Conservation (phyloP, 257 asterid species). For the Henckelia pumila region DNA sequence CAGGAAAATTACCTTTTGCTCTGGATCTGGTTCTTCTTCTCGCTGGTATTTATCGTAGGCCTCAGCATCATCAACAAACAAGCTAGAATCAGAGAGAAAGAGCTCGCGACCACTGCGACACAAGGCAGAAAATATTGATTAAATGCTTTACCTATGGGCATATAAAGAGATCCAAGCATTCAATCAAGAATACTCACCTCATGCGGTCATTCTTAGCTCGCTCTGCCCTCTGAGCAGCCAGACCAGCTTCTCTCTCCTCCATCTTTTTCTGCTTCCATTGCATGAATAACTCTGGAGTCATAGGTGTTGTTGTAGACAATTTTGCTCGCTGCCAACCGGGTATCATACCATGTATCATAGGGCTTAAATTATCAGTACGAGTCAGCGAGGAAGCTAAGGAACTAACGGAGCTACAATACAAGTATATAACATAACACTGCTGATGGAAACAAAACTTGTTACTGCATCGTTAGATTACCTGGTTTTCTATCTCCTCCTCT, state of each 20-base stretch:
- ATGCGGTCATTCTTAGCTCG: slow-evolving; percentile 97
- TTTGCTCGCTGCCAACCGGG: slow-evolving; percentile 64
- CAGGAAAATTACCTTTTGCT: slow-evolving; percentile 31
- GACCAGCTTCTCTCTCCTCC: slow-evolving; percentile 75
- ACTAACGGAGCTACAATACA: neutral
- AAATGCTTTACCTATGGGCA: slow-evolving; percentile 4
- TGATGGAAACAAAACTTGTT: neutral
- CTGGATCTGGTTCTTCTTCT: slow-evolving; percentile 37
- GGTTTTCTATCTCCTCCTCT: slow-evolving; percentile 95
- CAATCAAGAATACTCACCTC: slow-evolving; percentile 51
- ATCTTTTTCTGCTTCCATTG: slow-evolving; percentile 83
- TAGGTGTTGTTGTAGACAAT: slow-evolving; percentile 69
- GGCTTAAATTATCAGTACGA: neutral
- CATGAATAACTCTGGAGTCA: slow-evolving; percentile 81
- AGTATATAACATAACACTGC: slow-evolving; percentile 4
- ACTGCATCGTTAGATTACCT: slow-evolving; percentile 41
- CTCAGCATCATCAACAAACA: slow-evolving; percentile 60
- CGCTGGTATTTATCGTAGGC: slow-evolving; percentile 54
- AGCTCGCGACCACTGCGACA: slow-evolving; percentile 61
- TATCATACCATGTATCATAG: slow-evolving; percentile 21
- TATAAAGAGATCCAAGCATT: slow-evolving; percentile 8
- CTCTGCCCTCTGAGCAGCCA: slow-evolving; percentile 87
- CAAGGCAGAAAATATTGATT: slow-evolving; percentile 16
- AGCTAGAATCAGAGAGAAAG: slow-evolving; percentile 51
- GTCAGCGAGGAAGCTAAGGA: neutral